Evolutionary conservation across 1,284 basidiomycete species (phyloP), one percentile per base, ranked within the genome.

Genomic region (Rhodotorula sp.): DNA sequence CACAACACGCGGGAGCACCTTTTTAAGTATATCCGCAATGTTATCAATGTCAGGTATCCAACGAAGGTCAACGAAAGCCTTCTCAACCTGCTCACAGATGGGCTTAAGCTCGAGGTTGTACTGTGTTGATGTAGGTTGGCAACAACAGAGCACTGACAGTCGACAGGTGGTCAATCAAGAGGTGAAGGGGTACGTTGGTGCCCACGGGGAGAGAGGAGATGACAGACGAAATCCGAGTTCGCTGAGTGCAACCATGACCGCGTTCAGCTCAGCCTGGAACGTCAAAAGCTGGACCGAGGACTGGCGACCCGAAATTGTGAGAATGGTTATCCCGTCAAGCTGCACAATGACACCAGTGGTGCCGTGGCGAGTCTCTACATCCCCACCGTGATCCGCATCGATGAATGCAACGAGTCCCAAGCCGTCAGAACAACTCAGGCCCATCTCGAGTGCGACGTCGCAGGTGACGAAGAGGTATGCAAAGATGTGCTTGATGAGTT

Each of bases 361-460:
- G 37, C 67, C 66, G 8, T 57, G 34, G 7, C 71, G 16, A 20
- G 69, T 53, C 4, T 46, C 65, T 7, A 31, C 28, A 53, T 62
- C 55, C 24, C 58, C 64, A 20, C 62, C 70, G 65, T 65, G 72
- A 52, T 72, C 66, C 13, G 62, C 37, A 34, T 73, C 70, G 47
- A 46, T 46, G 50, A 22, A 69, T 7, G 56, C 51, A 1, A 34
- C 24, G 48, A 60, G 48, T 2, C 31, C 50, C 1, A 24, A 24
- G 30, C 48, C 48, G 30, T 26, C n/a, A 6, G 18, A 24, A 15
- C 40, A 6, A 24, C 22, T 15, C 28, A 9, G 4, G 28, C 46
- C 47, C 13, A 52, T 30, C 28, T 28, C 28, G 31, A 60, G n/a
- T n/a, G n/a, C n/a, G n/a, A n/a, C n/a, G n/a, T n/a, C n/a, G n/a